Percentiles rank a stretch among this genome's conserved stretches.
phyloP scores from a whole-genome alignment of 331 rosid species.

The Pyrus hybrid region DNA sequence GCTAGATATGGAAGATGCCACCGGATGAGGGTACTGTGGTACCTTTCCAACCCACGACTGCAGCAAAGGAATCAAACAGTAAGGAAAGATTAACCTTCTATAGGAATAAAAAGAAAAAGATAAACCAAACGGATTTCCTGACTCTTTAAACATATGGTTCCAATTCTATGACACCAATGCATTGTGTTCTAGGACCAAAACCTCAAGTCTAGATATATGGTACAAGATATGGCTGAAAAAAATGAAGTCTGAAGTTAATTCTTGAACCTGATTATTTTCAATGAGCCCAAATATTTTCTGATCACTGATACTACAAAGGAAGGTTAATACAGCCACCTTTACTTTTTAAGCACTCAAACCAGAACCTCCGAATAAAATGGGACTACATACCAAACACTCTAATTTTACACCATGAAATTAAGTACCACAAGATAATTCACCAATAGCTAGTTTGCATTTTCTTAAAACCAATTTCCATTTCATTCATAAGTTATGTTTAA shows the following conservation, averaged over 20 bases:
- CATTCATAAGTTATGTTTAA: slow-evolving; percentile 1
- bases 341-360: background rate
- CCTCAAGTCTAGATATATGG: background rate
- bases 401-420: background rate
- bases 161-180: background rate
- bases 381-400: background rate
- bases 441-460: background rate
- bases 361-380: background rate
- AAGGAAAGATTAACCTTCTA: background rate
- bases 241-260: background rate
- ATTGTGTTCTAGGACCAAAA: background rate
- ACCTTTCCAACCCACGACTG: slow-evolving; percentile 76
- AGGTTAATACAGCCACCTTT: background rate
- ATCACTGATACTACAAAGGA: background rate
- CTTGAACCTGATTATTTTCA: background rate
- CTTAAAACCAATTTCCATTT: background rate
- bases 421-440: background rate
- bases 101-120: background rate
- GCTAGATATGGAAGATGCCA: slow-evolving; percentile 83
- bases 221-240: background rate
- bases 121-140: too few relatives aligned
- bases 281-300: background rate
- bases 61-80: slow-evolving; percentile 23
- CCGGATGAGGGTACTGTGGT: slow-evolving; percentile 80
- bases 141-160: background rate